Conservation (phyloP, 2,329 filamentous ascomycete species). For the Alternaria burnsii region DNA sequence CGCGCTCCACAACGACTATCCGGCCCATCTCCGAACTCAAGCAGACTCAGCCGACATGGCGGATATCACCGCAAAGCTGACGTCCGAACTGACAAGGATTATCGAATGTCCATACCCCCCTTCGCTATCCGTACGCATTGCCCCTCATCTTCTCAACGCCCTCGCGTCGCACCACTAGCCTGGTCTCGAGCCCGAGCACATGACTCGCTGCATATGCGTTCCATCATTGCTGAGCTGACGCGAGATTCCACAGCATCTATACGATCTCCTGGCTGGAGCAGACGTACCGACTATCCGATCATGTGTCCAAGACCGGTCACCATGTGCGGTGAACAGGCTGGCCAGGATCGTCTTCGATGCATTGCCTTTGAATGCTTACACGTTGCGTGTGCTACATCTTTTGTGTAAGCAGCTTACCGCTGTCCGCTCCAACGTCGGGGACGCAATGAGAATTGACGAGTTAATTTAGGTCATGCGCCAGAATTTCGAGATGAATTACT, state of each 20-base stretch:
- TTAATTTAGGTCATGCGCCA: conserved; percentile 36
- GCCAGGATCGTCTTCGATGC: conserved; percentile 56
- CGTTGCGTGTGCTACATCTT: conserved; percentile 59
- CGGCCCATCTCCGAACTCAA: conserved; percentile 12
- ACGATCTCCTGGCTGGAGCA: conserved; percentile 45
- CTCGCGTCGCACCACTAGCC: conserved; percentile 19
- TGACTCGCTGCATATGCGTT: conserved; percentile 32
- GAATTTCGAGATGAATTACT: conserved; percentile 46
- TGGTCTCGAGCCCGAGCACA: conserved; percentile 20
- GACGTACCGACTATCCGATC: conserved; percentile 49
- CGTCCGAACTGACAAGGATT: conserved; percentile 57
- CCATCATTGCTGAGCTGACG: conserved; percentile 32
- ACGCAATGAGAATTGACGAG: conserved; percentile 24
- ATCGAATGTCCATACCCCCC: conserved; percentile 61
- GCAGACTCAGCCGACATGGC: conserved; percentile 25
- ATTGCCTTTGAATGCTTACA: conserved; percentile 61
- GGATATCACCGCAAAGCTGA: conserved; percentile 35
- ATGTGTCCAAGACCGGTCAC: conserved; percentile 58
- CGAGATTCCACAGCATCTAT: conserved; percentile 43
- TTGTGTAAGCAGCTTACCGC: conserved; percentile 53
- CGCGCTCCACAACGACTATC: conserved; percentile 20
- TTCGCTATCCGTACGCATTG: conserved; percentile 57
- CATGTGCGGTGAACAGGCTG: conserved; percentile 59
- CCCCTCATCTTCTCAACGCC: conserved; percentile 15
- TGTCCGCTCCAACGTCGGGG: neutral